phyloP scores from a whole-genome alignment of 2,329 filamentous ascomycete species.

The Cladophialophora chaetospira region DNA sequence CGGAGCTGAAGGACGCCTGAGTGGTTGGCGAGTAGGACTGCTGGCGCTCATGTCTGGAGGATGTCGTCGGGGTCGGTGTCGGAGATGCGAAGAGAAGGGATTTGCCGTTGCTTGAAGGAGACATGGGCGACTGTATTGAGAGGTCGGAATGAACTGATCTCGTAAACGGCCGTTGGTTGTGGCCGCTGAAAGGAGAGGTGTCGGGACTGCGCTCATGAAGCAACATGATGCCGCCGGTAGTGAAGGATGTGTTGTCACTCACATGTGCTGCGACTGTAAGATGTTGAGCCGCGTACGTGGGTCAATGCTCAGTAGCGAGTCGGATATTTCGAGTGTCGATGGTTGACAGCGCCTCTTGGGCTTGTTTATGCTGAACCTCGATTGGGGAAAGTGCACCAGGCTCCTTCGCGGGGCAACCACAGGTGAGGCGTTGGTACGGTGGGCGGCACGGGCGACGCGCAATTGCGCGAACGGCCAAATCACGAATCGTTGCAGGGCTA shows the following conservation, averaged over 20 bases:
- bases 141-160: constrained; percentile 63
- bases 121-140: constrained; percentile 31
- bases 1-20: constrained; percentile 46
- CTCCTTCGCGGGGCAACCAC: constrained; percentile 6
- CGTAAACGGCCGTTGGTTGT: constrained; percentile 75
- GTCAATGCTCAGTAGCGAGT: background rate
- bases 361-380: too few species aligned
- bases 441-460: background rate
- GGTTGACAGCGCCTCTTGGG: too few species aligned
- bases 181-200: constrained; percentile 54
- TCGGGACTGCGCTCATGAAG: constrained; percentile 30
- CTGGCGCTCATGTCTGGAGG: constrained; percentile 65
- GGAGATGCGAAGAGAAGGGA: constrained; percentile 72
- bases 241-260: background rate
- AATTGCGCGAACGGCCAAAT: background rate
- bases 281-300: background rate
- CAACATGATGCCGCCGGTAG: constrained; percentile 26
- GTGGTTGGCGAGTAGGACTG: constrained; percentile 69
- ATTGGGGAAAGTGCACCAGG: constrained; percentile 3
- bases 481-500: background rate
- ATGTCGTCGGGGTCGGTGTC: constrained; percentile 42
- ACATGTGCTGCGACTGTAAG: constrained; percentile 4
- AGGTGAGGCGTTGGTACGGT: constrained; percentile 1
- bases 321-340: background rate
- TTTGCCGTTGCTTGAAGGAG: constrained; percentile 61